phyloP scores from a whole-genome alignment of 2,329 filamentous ascomycete species.

The Trichothecium roseum region DNA sequence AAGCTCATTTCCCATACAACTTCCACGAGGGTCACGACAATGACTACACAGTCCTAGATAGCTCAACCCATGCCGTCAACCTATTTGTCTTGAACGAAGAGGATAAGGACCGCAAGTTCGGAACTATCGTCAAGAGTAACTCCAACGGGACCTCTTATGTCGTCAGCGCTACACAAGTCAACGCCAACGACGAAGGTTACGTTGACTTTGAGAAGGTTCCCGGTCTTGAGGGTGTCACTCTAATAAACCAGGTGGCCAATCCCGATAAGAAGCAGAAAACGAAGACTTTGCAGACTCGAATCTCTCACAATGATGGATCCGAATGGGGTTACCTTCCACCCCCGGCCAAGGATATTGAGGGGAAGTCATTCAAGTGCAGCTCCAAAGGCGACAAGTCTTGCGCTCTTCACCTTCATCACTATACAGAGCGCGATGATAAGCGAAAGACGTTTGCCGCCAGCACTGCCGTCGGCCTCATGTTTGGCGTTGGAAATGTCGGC shows the following conservation, averaged over 20 bases:
- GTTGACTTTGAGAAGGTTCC: slow-evolving; percentile 97
- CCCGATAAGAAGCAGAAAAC: slow-evolving; percentile 59
- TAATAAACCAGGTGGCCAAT: slow-evolving; percentile 82
- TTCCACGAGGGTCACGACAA: slow-evolving; percentile 69
- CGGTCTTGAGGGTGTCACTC: slow-evolving; percentile 77
- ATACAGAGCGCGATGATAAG: slow-evolving; percentile 78
- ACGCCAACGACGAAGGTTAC: slow-evolving; percentile 64
- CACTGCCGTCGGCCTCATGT: slow-evolving; percentile 81
- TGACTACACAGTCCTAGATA: slow-evolving; percentile 88
- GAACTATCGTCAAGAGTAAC: slow-evolving; percentile 93
- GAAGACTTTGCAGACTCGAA: slow-evolving; percentile 81
- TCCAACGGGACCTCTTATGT: slow-evolving; percentile 96
- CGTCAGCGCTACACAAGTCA: slow-evolving; percentile 69
- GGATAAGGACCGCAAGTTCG: slow-evolving; percentile 56
- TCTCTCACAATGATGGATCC: slow-evolving; percentile 92
- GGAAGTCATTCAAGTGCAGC: slow-evolving; percentile 61
- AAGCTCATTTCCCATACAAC: slow-evolving; percentile 76
- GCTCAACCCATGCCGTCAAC: slow-evolving; percentile 89
- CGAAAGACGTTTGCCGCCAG: slow-evolving; percentile 79
- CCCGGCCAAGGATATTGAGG: slow-evolving; percentile 60
- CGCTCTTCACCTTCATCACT: slow-evolving; percentile 86
- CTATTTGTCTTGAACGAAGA: slow-evolving; percentile 78
- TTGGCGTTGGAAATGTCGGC: slow-evolving; percentile 88
- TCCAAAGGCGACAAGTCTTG: slow-evolving; percentile 51
- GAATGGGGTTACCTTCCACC: slow-evolving; percentile 71